Evolutionary conservation across 208 protist genomes (phyloP).

Genomic region (Porcisia hertigi): DNA sequence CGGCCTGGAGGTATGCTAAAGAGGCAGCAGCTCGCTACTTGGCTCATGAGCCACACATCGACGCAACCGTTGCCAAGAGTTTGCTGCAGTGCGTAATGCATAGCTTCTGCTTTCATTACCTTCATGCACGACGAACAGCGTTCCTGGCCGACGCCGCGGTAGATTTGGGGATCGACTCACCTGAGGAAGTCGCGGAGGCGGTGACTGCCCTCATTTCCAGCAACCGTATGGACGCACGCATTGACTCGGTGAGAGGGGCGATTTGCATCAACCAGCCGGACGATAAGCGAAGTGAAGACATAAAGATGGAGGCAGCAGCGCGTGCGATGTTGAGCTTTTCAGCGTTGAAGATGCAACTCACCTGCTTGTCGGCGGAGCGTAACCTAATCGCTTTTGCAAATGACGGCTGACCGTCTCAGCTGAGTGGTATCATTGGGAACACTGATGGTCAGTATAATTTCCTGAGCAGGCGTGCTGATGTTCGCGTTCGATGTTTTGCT

Average conservation of each 20-base stretch:
- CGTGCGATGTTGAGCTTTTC: constrained; percentile 19
- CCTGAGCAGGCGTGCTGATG: background rate
- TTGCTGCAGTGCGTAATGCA: constrained; percentile 31
- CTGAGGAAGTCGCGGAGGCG: constrained; percentile 7
- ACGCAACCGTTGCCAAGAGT: constrained; percentile 1
- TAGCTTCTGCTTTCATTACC: constrained; percentile 47
- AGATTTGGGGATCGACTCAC: constrained; percentile 14
- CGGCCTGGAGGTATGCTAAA: constrained; percentile 25
- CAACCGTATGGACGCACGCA: constrained; percentile 20
- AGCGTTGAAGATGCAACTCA: constrained; percentile 20
- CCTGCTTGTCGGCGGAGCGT: constrained; percentile 24
- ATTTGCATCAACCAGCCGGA: constrained; percentile 5
- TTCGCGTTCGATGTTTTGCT: background rate
- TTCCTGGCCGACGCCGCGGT: constrained; percentile 23
- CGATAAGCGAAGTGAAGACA: background rate
- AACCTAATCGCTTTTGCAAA: constrained; percentile 20
- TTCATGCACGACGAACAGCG: constrained; percentile 3
- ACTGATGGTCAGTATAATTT: background rate
- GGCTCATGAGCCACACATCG: constrained; percentile 9
- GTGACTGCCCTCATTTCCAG: constrained; percentile 13
- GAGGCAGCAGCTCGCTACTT: constrained; percentile 30
- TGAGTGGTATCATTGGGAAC: background rate
- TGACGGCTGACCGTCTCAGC: background rate
- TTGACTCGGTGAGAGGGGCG: constrained; percentile 19
- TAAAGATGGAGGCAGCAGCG: constrained; percentile 12